phyloP scores from a whole-genome alignment of 208 protist genomes.

The Acanthamoeba polyphaga region DNA sequence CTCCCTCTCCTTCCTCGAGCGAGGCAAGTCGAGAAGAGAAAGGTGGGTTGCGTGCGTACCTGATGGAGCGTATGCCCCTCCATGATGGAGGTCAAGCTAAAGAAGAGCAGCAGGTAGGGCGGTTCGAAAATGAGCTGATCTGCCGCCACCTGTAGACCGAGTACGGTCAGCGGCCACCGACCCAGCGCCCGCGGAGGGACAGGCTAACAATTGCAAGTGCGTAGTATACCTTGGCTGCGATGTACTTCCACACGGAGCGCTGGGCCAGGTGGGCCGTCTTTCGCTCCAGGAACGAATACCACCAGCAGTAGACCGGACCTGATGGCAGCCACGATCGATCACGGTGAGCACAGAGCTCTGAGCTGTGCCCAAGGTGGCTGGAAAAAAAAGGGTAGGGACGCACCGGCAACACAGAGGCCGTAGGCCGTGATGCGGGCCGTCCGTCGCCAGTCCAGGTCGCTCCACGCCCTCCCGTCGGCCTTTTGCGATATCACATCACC shows the following conservation, averaged over 20 bases:
- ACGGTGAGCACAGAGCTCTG: neutral
- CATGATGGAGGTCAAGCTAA: slow-evolving; percentile 61
- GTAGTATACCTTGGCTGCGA: slow-evolving; percentile 21
- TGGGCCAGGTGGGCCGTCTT: slow-evolving; percentile 58
- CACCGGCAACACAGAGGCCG: slow-evolving; percentile 52
- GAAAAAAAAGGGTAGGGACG: neutral
- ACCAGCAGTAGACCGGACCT: slow-evolving; percentile 72
- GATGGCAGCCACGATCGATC: neutral
- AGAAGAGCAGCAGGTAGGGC: slow-evolving; percentile 55
- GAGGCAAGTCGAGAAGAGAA: neutral
- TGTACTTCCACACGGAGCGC: slow-evolving; percentile 46
- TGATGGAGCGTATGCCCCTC: slow-evolving; percentile 59
- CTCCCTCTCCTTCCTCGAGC: too few relatives aligned
- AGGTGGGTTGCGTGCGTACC: neutral
- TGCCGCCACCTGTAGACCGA: neutral
- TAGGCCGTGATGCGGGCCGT: slow-evolving; percentile 59
- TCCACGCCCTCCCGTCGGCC: slow-evolving; percentile 41
- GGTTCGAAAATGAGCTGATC: slow-evolving; percentile 72
- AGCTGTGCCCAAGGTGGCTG: too few relatives aligned
- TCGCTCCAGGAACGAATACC: slow-evolving; percentile 62
- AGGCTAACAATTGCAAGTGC: neutral
- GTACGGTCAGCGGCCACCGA: neutral
- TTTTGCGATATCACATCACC: slow-evolving; percentile 70
- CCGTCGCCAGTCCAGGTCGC: slow-evolving; percentile 48
- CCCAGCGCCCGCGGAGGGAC: neutral